Evolutionary conservation across 139 green algal species (phyloP).

Genomic region (Picochlorum sp.): DNA sequence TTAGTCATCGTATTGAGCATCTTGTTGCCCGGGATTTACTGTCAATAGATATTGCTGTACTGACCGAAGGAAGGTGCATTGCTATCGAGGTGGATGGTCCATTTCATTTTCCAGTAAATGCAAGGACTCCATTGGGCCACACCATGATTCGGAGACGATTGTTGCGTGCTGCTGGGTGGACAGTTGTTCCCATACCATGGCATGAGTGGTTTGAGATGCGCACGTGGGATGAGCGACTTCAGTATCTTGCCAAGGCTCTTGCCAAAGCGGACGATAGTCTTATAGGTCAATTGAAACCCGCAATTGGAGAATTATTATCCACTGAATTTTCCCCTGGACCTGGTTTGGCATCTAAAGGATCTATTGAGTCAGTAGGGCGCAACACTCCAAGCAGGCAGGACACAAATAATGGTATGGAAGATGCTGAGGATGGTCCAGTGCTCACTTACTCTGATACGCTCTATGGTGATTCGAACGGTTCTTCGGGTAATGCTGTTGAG

Average conservation of each 20-base stretch:
- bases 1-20: conserved; percentile 38
- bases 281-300: background rate
- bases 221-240: conserved; percentile 7
- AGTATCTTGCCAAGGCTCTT: conserved; percentile 9
- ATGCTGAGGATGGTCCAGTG: background rate
- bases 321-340: conserved; percentile 14
- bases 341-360: background rate
- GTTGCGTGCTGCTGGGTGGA: conserved; percentile 35
- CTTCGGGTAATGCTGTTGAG: background rate
- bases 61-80: conserved; percentile 15
- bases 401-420: background rate
- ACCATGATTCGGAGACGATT: conserved; percentile 38
- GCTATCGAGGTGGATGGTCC: conserved; percentile 47
- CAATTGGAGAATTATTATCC: conserved; percentile 1
- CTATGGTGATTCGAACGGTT: background rate
- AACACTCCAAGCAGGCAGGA: background rate
- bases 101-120: conserved; percentile 46
- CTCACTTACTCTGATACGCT: background rate
- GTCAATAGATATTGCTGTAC: conserved; percentile 39
- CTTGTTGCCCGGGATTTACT: conserved; percentile 28
- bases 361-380: background rate
- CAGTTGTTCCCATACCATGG: conserved; percentile 38
- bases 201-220: conserved; percentile 19
- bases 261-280: conserved; percentile 8
- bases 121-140: conserved; percentile 32